phyloP scores from a whole-genome alignment of 1,139 yeast genomes.

The Suhomyces terraborum region DNA sequence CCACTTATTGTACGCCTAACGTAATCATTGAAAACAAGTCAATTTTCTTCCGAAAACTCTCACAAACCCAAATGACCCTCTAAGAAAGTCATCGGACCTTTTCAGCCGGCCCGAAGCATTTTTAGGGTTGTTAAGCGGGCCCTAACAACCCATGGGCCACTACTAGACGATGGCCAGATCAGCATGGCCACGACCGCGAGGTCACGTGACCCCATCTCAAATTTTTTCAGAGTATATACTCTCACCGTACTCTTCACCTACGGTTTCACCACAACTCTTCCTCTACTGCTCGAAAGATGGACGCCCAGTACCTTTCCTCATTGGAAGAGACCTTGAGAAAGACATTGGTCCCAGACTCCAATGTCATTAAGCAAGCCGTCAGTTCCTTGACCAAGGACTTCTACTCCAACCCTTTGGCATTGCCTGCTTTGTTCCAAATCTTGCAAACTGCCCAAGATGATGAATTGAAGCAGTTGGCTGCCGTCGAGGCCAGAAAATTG shows the following conservation, averaged over 20 bases:
- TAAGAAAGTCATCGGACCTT: too few relatives aligned
- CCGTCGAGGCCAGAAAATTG: conserved; percentile 92
- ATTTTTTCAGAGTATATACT: conserved; percentile 12
- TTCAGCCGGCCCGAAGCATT: neutral
- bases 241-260: conserved; percentile 2
- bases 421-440: conserved; percentile 83
- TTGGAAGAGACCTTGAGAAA: conserved; percentile 78
- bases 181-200: conserved; percentile 7
- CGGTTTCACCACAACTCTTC: conserved; percentile 7
- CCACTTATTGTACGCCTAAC: too few relatives aligned
- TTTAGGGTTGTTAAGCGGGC: neutral
- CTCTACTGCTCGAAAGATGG: conserved; percentile 43
- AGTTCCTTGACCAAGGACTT: conserved; percentile 70
- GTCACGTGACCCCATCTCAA: conserved; percentile 18
- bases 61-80: too few relatives aligned
- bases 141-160: neutral
- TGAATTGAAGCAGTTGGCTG: conserved; percentile 79
- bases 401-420: conserved; percentile 68
- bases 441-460: conserved; percentile 66
- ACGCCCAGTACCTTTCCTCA: conserved; percentile 64
- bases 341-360: conserved; percentile 75
- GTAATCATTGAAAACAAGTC: too few relatives aligned
- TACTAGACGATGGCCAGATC: conserved; percentile 5
- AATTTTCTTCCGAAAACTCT: too few relatives aligned
- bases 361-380: conserved; percentile 81